These are phyloP conservation scores for Simplicillium aogashimaense DNA, from an alignment of 2,329 filamentous ascomycete species.

Conservation along the genomic window DNA sequence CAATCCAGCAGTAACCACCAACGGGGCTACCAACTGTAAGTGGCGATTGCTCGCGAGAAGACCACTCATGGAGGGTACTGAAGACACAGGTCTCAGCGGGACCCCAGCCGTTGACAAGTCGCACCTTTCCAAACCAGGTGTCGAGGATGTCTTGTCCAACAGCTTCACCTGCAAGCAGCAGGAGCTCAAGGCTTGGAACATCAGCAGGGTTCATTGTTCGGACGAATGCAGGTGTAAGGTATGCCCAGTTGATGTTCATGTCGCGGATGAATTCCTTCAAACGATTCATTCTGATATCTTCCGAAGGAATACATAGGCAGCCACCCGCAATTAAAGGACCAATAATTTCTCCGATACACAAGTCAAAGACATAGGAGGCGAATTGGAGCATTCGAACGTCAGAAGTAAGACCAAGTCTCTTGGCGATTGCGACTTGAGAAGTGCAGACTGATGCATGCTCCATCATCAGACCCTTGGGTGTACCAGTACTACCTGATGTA, in stretches of 20 bases:
- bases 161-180: slow-evolving; percentile 1
- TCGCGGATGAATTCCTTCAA: slow-evolving; percentile 5
- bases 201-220: neutral
- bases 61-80: neutral
- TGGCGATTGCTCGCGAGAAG: neutral
- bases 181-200: neutral
- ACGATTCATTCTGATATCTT: slow-evolving; percentile 4
- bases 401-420: neutral
- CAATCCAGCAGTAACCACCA: slow-evolving; percentile 3
- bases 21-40: slow-evolving; percentile 5
- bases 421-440: slow-evolving; percentile 5
- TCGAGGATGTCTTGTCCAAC: neutral
- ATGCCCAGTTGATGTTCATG: slow-evolving; percentile 3
- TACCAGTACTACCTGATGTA: slow-evolving; percentile 41
- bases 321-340: slow-evolving; percentile 1
- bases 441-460: slow-evolving; percentile 10
- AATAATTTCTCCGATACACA: slow-evolving; percentile 1
- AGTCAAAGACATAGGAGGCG: slow-evolving; percentile 7
- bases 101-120: slow-evolving; percentile 4
- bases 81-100: slow-evolving; percentile 1
- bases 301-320: slow-evolving; percentile 7
- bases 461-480: slow-evolving; percentile 37
- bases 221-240: slow-evolving; percentile 4
- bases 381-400: slow-evolving; percentile 5
- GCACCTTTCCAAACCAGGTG: neutral